Percentiles rank a stretch among this genome's conserved stretches.
Evolutionary conservation across 352 stramenopile genomes (phyloP).

Genomic region (Pythium volutum): DNA sequence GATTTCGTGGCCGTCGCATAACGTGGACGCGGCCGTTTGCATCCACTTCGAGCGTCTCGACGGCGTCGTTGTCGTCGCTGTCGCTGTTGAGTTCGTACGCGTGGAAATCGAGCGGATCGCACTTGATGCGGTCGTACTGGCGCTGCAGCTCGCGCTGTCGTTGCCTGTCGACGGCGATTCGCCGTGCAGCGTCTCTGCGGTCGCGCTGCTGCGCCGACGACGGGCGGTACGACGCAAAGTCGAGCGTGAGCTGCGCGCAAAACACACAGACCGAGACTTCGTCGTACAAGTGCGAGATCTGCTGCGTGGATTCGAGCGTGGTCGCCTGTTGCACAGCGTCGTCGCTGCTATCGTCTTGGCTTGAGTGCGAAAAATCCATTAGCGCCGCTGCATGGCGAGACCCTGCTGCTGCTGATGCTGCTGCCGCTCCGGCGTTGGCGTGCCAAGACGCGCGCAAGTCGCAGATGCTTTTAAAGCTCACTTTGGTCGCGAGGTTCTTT

Average conservation of each 20-base stretch:
- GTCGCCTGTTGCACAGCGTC: background rate
- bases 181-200: background rate
- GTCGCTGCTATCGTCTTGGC: too few species aligned
- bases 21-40: slow-evolving; percentile 39
- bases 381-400: too few species aligned
- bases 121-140: slow-evolving; percentile 27
- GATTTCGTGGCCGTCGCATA: slow-evolving; percentile 26
- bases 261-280: slow-evolving; percentile 55
- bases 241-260: slow-evolving; percentile 53
- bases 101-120: slow-evolving; percentile 53
- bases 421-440: too few species aligned
- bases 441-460: slow-evolving; percentile 48
- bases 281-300: slow-evolving; percentile 55
- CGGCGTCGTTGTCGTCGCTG: slow-evolving; percentile 43
- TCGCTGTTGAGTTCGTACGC: slow-evolving; percentile 51
- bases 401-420: slow-evolving; percentile 1
- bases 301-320: slow-evolving; percentile 11
- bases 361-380: too few species aligned
- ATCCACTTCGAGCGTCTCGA: slow-evolving; percentile 41
- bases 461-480: slow-evolving; percentile 66
- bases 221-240: slow-evolving; percentile 42
- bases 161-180: slow-evolving; percentile 22
- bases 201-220: slow-evolving; percentile 9
- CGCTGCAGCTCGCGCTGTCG: slow-evolving; percentile 27
- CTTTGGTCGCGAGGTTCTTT: slow-evolving; percentile 48